Conservation (phyloP, 345 rosid species). For the Eutrema heterophyllum region DNA sequence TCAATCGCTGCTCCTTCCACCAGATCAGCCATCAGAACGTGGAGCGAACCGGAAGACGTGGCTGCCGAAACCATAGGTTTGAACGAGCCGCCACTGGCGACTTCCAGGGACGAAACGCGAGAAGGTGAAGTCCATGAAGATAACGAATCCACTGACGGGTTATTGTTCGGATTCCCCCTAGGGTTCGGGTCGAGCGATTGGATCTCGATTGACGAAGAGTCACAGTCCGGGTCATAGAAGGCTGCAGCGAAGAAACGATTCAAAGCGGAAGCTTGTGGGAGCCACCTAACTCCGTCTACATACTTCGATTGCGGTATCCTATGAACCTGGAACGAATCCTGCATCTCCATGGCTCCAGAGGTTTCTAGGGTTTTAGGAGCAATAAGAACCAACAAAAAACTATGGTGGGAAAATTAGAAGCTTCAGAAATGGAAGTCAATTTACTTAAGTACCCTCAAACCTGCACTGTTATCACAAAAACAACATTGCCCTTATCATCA, state of each 20-base stretch:
- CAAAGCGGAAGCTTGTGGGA: slow-evolving; percentile 67
- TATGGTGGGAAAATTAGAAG: slow-evolving; percentile 15
- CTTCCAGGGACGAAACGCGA: slow-evolving; percentile 61
- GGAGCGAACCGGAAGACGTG: slow-evolving; percentile 55
- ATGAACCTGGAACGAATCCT: slow-evolving; percentile 39
- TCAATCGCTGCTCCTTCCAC: slow-evolving; percentile 31
- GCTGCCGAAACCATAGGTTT: slow-evolving; percentile 50
- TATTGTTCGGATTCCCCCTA: slow-evolving; percentile 18
- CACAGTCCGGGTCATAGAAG: slow-evolving; percentile 47
- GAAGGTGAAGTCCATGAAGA: slow-evolving; percentile 55
- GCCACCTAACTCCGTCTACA: slow-evolving; percentile 80
- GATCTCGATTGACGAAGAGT: slow-evolving; percentile 51
- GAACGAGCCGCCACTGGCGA: slow-evolving; percentile 28
- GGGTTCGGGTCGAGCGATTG: slow-evolving; percentile 39
- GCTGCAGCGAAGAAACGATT: slow-evolving; percentile 53
- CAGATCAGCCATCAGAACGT: slow-evolving; percentile 36
- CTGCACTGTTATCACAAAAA: neutral
- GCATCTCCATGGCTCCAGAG: slow-evolving; percentile 49
- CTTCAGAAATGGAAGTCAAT: neutral
- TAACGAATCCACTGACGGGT: slow-evolving; percentile 24
- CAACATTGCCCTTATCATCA: neutral
- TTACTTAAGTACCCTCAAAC: slow-evolving; percentile 4
- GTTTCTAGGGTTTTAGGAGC: slow-evolving; percentile 23
- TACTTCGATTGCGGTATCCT: slow-evolving; percentile 55
- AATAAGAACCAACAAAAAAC: neutral